Evolutionary conservation across 2,329 filamentous ascomycete species (phyloP).

Genomic region (Ampelomyces quisqualis): DNA sequence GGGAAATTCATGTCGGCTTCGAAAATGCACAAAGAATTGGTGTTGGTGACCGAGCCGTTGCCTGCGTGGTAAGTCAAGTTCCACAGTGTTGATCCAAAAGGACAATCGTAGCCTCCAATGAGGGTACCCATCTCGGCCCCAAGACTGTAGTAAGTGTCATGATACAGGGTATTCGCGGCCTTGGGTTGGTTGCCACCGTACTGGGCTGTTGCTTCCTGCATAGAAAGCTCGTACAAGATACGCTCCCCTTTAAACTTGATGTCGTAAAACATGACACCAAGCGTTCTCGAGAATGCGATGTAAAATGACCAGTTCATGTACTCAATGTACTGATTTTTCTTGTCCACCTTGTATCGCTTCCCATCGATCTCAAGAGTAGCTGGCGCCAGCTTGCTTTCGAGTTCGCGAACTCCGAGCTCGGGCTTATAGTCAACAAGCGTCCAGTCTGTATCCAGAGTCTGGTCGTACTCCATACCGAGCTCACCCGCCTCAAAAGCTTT

Average conservation of each 20-base stretch:
- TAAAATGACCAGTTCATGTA: conserved; percentile 57
- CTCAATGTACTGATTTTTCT: conserved; percentile 48
- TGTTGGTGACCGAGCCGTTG: conserved; percentile 45
- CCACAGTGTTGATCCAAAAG: conserved; percentile 53
- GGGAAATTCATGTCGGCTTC: conserved; percentile 36
- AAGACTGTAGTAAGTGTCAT: conserved; percentile 54
- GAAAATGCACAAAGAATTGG: conserved; percentile 53
- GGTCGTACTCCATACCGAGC: conserved; percentile 50
- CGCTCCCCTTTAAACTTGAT: conserved; percentile 57
- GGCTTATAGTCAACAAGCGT: conserved; percentile 46
- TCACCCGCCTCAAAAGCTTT: conserved; percentile 47
- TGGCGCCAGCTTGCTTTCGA: conserved; percentile 49
- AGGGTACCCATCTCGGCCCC: conserved; percentile 48
- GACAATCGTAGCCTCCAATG: conserved; percentile 55
- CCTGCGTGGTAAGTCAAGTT: conserved; percentile 50
- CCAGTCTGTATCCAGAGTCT: conserved; percentile 52
- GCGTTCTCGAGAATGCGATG: conserved; percentile 52
- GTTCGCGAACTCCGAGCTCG: conserved; percentile 26
- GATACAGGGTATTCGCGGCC: conserved; percentile 49
- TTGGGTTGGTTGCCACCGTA: conserved; percentile 51
- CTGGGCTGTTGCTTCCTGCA: conserved; percentile 58
- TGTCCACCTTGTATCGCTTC: conserved; percentile 48
- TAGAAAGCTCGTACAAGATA: conserved; percentile 57
- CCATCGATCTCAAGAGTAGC: conserved; percentile 45
- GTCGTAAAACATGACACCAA: conserved; percentile 55